phyloP scores from a whole-genome alignment of 2,329 filamentous ascomycete genomes.

The Aspergillus japonicus region DNA sequence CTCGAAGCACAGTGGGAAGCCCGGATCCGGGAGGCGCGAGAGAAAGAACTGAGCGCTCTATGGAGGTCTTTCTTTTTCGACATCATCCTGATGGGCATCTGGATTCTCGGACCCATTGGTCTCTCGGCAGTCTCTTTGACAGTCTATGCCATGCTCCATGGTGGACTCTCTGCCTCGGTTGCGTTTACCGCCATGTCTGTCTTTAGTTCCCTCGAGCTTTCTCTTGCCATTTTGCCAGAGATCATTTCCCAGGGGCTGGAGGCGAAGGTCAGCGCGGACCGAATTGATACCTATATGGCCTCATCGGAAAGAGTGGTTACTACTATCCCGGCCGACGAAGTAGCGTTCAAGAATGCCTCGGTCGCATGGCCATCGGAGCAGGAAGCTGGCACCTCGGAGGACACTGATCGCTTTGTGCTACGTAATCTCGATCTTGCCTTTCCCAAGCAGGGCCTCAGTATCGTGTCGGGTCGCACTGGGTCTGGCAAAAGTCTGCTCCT shows the following conservation, averaged over 20 bases:
- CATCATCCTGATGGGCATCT: constrained; percentile 61
- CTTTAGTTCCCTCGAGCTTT: constrained; percentile 69
- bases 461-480: constrained; percentile 74
- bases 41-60: constrained; percentile 63
- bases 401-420: constrained; percentile 55
- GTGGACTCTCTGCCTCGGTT: constrained; percentile 65
- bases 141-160: constrained; percentile 64
- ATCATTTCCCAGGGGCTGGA: constrained; percentile 69
- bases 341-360: constrained; percentile 65
- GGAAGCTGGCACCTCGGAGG: constrained; percentile 47
- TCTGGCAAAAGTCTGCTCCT: constrained; percentile 74
- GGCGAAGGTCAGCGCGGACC: constrained; percentile 68
- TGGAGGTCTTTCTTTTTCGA: constrained; percentile 66
- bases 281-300: constrained; percentile 71
- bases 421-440: constrained; percentile 64
- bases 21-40: constrained; percentile 63
- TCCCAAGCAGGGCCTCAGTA: constrained; percentile 65
- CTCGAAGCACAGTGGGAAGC: constrained; percentile 71
- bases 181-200: constrained; percentile 75
- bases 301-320: constrained; percentile 62
- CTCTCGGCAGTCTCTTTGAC: constrained; percentile 68
- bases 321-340: constrained; percentile 52
- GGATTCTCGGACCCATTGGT: constrained; percentile 69
- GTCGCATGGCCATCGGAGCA: constrained; percentile 71
- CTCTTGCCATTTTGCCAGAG: constrained; percentile 70